phyloP scores from a whole-genome alignment of 1,284 basidiomycete species.

The Volvariella volvacea region DNA sequence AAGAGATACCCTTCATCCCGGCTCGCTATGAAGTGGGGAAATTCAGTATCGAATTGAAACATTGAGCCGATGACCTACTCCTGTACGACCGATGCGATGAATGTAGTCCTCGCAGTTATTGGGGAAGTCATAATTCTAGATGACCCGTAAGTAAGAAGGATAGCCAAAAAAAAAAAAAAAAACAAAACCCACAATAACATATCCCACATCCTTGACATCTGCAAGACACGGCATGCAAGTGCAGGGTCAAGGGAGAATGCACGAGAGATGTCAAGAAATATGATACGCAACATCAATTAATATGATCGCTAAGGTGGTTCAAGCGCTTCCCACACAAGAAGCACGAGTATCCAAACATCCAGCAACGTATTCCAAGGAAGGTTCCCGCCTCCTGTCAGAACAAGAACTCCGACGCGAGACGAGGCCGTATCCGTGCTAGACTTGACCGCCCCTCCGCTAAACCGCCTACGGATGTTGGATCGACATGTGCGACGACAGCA shows the following conservation, averaged over 20 bases:
- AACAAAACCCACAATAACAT: constrained; percentile 70
- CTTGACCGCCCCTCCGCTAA: no score
- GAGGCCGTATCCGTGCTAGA: no score
- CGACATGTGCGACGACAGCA: constrained; percentile 12
- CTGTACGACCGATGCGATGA: constrained; percentile 88
- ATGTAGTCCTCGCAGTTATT: constrained; percentile 96
- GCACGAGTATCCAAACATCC: constrained; percentile 8
- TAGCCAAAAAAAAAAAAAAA: constrained; percentile 2
- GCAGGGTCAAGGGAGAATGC: constrained; percentile 20
- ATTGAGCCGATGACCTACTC: constrained; percentile 38
- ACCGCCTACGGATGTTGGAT: not conserved
- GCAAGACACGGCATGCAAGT: constrained; percentile 23
- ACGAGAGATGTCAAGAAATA: constrained; percentile 51
- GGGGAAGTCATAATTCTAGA: constrained; percentile 92
- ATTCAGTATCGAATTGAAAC: not conserved
- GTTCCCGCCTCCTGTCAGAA: no score
- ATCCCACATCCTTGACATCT: constrained; percentile 96
- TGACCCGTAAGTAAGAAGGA: constrained; percentile 13
- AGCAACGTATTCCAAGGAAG: constrained; percentile 7
- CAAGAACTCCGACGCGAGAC: no score
- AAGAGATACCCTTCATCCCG: constrained; percentile 86
- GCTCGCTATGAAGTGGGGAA: constrained; percentile 51
- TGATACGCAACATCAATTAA: constrained; percentile 19
- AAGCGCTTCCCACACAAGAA: no score
- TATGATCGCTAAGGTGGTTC: not conserved